A percentile compares a stretch with the other conserved stretches of the same genome.
Conservation (phyloP, 23 red algal genomes). For the Gracilaria gracilis region DNA sequence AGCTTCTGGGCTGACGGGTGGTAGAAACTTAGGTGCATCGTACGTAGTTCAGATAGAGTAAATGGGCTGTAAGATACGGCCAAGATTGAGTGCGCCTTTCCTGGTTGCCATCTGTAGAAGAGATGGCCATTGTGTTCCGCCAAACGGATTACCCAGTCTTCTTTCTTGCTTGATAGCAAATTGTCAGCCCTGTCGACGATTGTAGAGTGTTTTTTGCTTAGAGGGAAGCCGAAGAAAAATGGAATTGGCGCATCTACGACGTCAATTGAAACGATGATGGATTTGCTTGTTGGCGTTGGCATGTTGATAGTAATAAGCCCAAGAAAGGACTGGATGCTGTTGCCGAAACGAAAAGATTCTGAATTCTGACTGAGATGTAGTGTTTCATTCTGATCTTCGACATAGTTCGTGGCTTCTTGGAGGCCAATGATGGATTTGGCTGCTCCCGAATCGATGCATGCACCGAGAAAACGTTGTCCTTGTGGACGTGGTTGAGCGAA, state of each 20-base stretch:
- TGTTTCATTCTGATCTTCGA: background rate
- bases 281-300: background rate
- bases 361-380: background rate
- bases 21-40: background rate
- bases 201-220: too few species aligned
- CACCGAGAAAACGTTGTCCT: background rate
- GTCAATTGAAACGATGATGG: background rate
- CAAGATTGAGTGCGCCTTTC: too few species aligned
- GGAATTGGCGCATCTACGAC: background rate
- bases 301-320: background rate
- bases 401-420: background rate
- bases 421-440: background rate
- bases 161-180: background rate
- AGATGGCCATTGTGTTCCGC: background rate
- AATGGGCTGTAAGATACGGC: background rate
- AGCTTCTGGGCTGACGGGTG: conserved; percentile 30
- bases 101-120: background rate
- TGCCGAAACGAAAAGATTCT: background rate
- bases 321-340: background rate
- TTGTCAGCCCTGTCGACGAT: background rate
- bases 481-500: too few species aligned
- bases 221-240: background rate
- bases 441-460: background rate
- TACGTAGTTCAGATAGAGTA: background rate
- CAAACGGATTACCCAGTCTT: background rate